Percentiles rank a stretch among this genome's conserved stretches.
phyloP scores from a whole-genome alignment of 1,284 basidiomycete genomes.

The Calocybe gambosa region DNA sequence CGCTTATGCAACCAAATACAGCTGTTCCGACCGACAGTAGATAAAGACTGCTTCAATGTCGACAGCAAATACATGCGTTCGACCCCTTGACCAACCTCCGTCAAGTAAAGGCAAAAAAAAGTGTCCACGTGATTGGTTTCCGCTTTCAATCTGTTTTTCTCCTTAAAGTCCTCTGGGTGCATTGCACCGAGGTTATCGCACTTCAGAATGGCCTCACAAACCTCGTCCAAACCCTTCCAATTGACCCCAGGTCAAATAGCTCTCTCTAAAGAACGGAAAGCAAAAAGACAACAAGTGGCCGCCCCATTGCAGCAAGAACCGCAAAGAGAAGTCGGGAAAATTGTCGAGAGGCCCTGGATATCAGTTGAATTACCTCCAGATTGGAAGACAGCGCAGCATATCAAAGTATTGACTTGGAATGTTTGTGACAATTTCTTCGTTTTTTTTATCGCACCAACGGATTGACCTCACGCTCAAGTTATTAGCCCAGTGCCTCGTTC shows the following conservation, averaged over 20 bases:
- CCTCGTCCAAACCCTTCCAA: constrained; percentile 14
- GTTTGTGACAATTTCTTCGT: constrained; percentile 37
- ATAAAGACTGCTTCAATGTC: constrained; percentile 23
- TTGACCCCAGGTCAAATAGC: constrained; percentile 53
- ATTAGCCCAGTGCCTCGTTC: constrained; percentile 71
- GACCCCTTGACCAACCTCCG: neutral
- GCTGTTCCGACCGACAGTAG: constrained; percentile 9
- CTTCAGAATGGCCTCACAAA: constrained; percentile 7
- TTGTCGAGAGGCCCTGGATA: constrained; percentile 52
- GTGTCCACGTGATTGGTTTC: constrained; percentile 3
- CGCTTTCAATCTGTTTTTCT: neutral
- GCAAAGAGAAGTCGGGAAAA: constrained; percentile 19
- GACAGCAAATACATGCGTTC: constrained; percentile 30
- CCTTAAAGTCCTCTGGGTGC: neutral
- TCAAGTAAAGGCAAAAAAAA: neutral
- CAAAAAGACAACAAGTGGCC: constrained; percentile 35
- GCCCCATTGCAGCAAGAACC: neutral
- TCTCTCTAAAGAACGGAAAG: constrained; percentile 46
- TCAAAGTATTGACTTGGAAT: constrained; percentile 75
- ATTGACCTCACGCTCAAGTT: constrained; percentile 37
- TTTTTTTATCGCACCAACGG: constrained; percentile 13
- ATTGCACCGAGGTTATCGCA: neutral
- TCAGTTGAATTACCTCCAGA: constrained; percentile 21
- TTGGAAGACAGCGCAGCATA: constrained; percentile 17
- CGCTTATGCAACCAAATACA: neutral